These are phyloP conservation scores for Xerocomus brunneocitrinus DNA, from an alignment of 768 basidiomycete species.

Conservation along the genomic window DNA sequence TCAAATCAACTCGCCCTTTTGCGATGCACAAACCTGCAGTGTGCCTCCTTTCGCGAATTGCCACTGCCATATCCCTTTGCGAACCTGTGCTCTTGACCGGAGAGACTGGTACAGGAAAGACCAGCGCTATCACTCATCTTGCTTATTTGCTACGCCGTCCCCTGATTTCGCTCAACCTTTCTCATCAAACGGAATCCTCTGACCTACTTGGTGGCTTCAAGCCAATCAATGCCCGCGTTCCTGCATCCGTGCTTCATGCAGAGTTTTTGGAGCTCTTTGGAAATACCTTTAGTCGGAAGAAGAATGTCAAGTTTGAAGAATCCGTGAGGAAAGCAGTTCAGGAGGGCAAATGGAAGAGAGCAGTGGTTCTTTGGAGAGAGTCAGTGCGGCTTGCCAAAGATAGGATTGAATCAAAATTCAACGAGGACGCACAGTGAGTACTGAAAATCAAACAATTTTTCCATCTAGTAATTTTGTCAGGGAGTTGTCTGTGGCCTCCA, in stretches of 20 bases:
- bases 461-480: neutral
- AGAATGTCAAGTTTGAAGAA: conserved; percentile 82
- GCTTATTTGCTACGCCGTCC: conserved; percentile 71
- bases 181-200: conserved; percentile 92
- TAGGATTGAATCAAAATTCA: conserved; percentile 42
- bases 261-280: conserved; percentile 79
- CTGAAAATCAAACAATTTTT: neutral
- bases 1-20: conserved; percentile 55
- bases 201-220: conserved; percentile 95
- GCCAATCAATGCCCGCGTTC: conserved; percentile 84
- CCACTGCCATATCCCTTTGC: conserved; percentile 58
- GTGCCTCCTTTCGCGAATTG: conserved; percentile 74
- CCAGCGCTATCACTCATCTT: conserved; percentile 84
- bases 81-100: conserved; percentile 93
- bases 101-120: conserved; percentile 99
- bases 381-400: conserved; percentile 64
- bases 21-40: conserved; percentile 86
- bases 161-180: conserved; percentile 87
- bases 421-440: conserved; percentile 27
- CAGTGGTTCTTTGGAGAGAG: conserved; percentile 80
- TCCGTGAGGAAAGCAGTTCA: conserved; percentile 76
- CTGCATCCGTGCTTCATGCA: conserved; percentile 65
- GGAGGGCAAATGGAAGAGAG: conserved; percentile 83
- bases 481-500: conserved; percentile 25
- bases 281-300: conserved; percentile 81